Evolutionary conservation across 208 protist species (phyloP), one percentile per base, ranked within the genome.

Genomic region (Wallacemonas collosoma): DNA sequence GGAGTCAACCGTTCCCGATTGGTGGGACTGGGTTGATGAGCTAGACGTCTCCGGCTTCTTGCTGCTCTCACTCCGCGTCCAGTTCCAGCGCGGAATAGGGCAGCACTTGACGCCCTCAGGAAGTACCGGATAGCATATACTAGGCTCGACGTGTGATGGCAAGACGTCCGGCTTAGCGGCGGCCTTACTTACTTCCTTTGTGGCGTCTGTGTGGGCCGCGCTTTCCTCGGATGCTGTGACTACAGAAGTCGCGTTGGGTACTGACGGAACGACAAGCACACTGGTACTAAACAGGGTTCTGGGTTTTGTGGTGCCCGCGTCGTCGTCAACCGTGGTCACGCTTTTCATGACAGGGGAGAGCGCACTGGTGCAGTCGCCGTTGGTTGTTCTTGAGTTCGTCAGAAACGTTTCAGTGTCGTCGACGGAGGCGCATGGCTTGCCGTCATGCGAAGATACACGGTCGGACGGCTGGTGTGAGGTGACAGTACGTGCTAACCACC

Each of bases 71-170:
- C 60, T 65, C 43, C 50, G 60, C 9, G 26, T 9, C 60, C 60
- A 65, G 43, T 65, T 65, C 60, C 60, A 65, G 7, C 60, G 60
- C 3, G 60, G 60, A 35, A 65, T 65, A 4, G 60, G 60, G 43
- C 60, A 65, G 60, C 60, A 65, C 5, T 65, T 41, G 4, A 65
- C 41, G 15, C 60, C 60, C 14, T 48, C 41, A 3, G 60, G 60
- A 8, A 65, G 41, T 4, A 14, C 7, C 3, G 39, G 6, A 6
- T 6, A 12, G 1, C 45, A 50, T 0, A 50, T 12, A 0, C 45
- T 50, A 6, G 26, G 26, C 26, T 26, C 26, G 26, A 26, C 26
- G 26, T 26, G 26, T 26, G 26, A 26, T 26, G 26, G 26, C 26
- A 26, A 26, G 26, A 26, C 26, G 26, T 26, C 26, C 45, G 45